Evolutionary conservation across 257 asterid genomes (phyloP).

Genomic region (Solanum clarkiae): DNA sequence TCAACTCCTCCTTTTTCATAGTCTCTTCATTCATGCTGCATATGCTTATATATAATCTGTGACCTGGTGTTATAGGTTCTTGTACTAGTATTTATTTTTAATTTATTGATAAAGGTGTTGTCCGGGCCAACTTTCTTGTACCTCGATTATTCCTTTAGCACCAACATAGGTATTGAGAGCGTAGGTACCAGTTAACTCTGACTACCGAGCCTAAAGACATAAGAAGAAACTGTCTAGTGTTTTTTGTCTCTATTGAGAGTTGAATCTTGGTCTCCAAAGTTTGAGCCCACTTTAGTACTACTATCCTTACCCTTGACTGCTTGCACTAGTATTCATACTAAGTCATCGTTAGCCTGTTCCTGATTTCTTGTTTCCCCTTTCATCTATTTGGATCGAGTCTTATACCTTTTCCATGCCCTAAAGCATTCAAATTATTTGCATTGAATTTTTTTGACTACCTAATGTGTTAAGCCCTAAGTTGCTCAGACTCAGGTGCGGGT

Average conservation of each 20-base stretch:
- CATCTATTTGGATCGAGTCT: neutral
- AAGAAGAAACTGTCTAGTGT: neutral
- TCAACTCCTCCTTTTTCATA: neutral
- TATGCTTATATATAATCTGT: neutral
- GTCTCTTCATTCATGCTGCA: neutral
- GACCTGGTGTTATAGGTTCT: neutral
- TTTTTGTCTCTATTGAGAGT: neutral
- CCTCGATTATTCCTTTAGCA: neutral
- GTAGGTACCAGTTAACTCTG: neutral
- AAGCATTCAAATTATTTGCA: neutral
- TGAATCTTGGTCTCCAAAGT: neutral
- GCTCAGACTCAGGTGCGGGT: too few relatives aligned
- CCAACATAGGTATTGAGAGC: neutral
- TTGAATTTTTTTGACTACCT: neutral
- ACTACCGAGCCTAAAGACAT: neutral
- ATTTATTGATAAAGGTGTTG: neutral
- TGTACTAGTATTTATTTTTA: neutral
- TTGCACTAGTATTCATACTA: neutral
- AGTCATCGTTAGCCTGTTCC: neutral
- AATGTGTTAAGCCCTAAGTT: neutral
- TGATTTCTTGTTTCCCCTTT: neutral
- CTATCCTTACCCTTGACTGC: neutral
- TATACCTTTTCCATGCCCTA: neutral
- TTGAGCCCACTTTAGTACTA: neutral
- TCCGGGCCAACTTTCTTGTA: neutral